Conservation (phyloP, 2,329 filamentous ascomycete species). For the Chrysosporium queenslandicum region DNA sequence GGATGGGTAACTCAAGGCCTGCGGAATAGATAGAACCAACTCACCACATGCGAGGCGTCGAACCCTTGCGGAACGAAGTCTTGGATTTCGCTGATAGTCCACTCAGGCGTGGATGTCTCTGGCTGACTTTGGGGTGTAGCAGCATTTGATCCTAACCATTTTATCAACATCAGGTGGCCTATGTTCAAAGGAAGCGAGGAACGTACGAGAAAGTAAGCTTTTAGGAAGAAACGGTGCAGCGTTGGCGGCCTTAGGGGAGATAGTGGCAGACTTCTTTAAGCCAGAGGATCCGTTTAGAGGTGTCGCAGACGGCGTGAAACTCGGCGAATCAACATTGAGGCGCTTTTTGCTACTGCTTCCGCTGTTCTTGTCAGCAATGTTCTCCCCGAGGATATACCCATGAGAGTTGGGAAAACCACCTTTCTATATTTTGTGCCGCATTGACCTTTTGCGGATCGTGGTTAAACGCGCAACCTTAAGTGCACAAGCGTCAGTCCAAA, state of each 20-base stretch:
- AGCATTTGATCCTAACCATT: conserved; percentile 31
- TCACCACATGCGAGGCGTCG: conserved; percentile 33
- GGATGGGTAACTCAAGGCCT: background rate
- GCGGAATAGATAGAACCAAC: conserved; percentile 14
- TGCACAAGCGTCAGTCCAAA: conserved; percentile 13
- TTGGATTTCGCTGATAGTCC: conserved; percentile 37
- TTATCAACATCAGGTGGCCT: conserved; percentile 2
- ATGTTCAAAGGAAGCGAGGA: background rate
- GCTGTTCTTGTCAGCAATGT: background rate
- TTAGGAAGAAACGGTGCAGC: conserved; percentile 54
- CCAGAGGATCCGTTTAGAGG: conserved; percentile 31
- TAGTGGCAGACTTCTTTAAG: conserved; percentile 57
- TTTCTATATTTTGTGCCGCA: conserved; percentile 32
- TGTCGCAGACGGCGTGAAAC: conserved; percentile 63
- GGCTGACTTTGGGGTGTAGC: conserved; percentile 34
- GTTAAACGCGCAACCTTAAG: conserved; percentile 68
- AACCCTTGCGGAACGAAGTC: conserved; percentile 48
- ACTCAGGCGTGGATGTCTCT: conserved; percentile 35
- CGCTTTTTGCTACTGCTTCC: conserved; percentile 48
- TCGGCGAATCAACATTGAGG: conserved; percentile 90
- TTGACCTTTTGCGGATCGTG: conserved; percentile 63
- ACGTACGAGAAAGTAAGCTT: conserved; percentile 27
- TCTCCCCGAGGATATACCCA: background rate
- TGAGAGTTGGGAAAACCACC: conserved; percentile 22
- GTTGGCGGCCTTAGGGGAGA: conserved; percentile 82